Conservation (phyloP, 73 alveolate genomes). For the Tetrahymena borealis region DNA sequence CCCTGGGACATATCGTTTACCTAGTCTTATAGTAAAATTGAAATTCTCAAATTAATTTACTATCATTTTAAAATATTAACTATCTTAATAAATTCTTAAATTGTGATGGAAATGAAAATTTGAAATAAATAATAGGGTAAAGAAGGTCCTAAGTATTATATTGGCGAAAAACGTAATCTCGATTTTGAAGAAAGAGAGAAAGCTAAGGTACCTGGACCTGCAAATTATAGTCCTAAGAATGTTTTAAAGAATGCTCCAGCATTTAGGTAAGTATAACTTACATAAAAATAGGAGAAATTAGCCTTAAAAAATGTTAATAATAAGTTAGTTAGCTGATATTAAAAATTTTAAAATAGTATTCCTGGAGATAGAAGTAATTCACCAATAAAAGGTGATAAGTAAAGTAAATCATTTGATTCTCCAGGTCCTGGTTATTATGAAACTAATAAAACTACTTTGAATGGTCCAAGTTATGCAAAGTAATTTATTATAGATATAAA, state of each 20-base stretch:
- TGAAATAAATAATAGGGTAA: not conserved
- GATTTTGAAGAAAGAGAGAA: not conserved
- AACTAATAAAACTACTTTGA: not conserved
- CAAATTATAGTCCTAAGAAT: not conserved
- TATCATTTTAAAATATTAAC: too few relatives aligned
- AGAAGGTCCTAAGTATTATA: not conserved
- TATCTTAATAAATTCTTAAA: too few relatives aligned
- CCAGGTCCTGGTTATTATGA: not conserved
- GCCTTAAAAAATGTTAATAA: too few relatives aligned
- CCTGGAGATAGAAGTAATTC: not conserved
- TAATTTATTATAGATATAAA: not conserved
- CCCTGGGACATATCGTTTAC: not conserved
- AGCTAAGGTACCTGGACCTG: not conserved
- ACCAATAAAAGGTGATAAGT: not conserved
- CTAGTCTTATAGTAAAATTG: not conserved
- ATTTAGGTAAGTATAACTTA: not conserved
- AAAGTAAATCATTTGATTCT: not conserved
- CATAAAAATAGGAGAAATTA: too few relatives aligned
- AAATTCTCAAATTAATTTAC: too few relatives aligned
- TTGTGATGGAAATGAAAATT: too few relatives aligned
- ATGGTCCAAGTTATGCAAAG: not conserved
- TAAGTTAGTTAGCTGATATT: not conserved
- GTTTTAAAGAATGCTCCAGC: not conserved
- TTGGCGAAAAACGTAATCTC: not conserved
- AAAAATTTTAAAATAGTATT: not conserved